Evolutionary conservation across 371 early-diverging fungal genomes (phyloP), one percentile per base, ranked within the genome.

Genomic region (Syncephalis plumigaleata): DNA sequence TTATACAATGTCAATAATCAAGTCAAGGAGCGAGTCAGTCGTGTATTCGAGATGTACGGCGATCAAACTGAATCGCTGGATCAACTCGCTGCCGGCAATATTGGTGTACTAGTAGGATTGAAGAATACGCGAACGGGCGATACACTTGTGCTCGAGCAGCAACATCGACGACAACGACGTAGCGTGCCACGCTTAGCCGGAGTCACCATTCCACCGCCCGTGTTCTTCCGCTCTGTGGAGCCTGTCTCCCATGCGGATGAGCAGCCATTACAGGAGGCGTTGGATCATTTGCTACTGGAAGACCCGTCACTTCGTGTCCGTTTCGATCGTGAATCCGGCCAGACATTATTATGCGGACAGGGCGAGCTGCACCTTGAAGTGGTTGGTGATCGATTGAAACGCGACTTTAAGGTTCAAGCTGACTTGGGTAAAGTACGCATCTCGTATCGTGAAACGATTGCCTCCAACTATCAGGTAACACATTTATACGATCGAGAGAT

Each of bases 311-410:
- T 95, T 16, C 75, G 70, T 37, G 65, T 88, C 5, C 59, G 73
- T 44, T 63, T 63, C 7, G 86, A 93, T 52, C 70, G 69, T 37
- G 94, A 93, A 43, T 84, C 90, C 3, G 90, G 91, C 0, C 96
- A 96, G 54, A 79, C 75, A 3, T 56, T 94, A 44, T 61, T 96
- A n/a, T 73, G 81, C 47, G 96, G 96, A 1, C 93, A 94, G 93
- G 97, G 97, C 8, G 95, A 94, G 57, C 70, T 96, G 42, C 97
- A 96, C 57, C 59, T 95, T 20, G 97, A 96, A 46, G 83, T 96
- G 16, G 77, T 88, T 20, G 73, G 72, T 44, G 86, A 87, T 45
- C 63, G 93, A 2, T 62, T 96, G 31, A 39, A 76, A 27, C 78
- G 79, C 27, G 85, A 82, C 17, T 77, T 88, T 56, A 75, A 76